Conservation (phyloP, 345 rosid species). For the Camelina neglecta region DNA sequence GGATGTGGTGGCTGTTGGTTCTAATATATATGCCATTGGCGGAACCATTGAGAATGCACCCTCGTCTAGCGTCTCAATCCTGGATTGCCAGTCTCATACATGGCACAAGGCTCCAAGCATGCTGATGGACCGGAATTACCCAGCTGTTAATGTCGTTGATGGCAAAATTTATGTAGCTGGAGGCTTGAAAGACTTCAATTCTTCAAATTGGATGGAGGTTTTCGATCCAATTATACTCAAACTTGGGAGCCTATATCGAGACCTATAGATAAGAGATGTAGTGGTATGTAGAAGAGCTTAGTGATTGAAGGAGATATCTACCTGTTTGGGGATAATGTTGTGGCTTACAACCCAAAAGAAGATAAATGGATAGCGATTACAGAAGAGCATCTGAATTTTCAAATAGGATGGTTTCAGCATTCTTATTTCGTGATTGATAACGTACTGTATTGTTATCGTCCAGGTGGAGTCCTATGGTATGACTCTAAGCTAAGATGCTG, state of each 20-base stretch:
- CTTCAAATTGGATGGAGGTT: not conserved
- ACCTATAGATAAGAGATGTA: not conserved
- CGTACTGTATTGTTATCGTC: not conserved
- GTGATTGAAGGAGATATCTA: not conserved
- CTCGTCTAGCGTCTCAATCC: not conserved
- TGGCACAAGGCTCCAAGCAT: not conserved
- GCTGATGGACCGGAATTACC: not conserved
- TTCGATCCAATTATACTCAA: slow-evolving; percentile 1
- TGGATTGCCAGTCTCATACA: not conserved
- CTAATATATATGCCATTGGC: not conserved
- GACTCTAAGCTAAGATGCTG: slow-evolving; percentile 43
- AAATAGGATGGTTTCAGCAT: slow-evolving; percentile 49
- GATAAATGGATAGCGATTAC: not conserved
- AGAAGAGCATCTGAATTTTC: slow-evolving; percentile 45
- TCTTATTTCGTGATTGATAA: slow-evolving; percentile 30
- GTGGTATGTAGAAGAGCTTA: not conserved
- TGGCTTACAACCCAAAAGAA: slow-evolving; percentile 5
- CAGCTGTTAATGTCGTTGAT: not conserved
- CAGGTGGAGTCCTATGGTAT: no score
- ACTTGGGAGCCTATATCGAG: not conserved
- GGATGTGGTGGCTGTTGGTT: not conserved
- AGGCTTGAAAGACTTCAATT: not conserved
- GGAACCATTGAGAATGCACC: not conserved
- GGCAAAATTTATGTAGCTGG: not conserved
- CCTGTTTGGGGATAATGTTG: not conserved